These are phyloP conservation scores for Aegilops tauschii DNA, from an alignment of 176 grass and related monocot genomes.

Conservation along the genomic window DNA sequence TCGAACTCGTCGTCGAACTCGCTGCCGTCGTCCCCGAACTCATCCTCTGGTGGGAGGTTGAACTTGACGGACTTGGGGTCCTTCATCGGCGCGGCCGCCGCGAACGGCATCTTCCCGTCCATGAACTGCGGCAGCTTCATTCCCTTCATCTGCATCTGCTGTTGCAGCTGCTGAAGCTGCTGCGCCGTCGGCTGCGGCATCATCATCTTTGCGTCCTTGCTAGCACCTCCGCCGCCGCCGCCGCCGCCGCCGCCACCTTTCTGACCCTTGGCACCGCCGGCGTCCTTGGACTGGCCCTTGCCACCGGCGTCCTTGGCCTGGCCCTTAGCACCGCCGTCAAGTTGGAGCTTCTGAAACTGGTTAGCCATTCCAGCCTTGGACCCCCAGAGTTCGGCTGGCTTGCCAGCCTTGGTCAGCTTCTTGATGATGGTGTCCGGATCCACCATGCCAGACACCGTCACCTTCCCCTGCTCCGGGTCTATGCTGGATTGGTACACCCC, in stretches of 20 bases:
- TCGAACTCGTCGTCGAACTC: slow-evolving; percentile 68
- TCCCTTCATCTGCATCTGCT: slow-evolving; percentile 66
- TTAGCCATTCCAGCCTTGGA: slow-evolving; percentile 25
- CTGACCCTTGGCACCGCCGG: slow-evolving; percentile 25
- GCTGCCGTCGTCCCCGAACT: slow-evolving; percentile 42
- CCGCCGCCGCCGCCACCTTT: not conserved
- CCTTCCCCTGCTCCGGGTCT: slow-evolving; percentile 58
- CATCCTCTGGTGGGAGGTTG: slow-evolving; percentile 44
- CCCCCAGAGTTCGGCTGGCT: slow-evolving; percentile 57
- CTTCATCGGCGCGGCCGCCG: slow-evolving; percentile 25
- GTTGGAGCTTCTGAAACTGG: slow-evolving; percentile 43
- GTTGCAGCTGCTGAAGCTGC: slow-evolving; percentile 59
- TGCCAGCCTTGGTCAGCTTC: slow-evolving; percentile 66
- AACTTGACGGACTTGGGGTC: slow-evolving; percentile 63
- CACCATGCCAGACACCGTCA: slow-evolving; percentile 56
- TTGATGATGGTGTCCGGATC: slow-evolving; percentile 64
- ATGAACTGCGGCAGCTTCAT: slow-evolving; percentile 60
- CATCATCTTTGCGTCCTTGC: slow-evolving; percentile 25
- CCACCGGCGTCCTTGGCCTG: slow-evolving; percentile 46
- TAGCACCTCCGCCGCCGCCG: not conserved
- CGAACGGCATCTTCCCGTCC: slow-evolving; percentile 56
- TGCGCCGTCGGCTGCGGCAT: slow-evolving; percentile 42
- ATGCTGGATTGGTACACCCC: slow-evolving; percentile 60
- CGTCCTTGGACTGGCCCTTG: slow-evolving; percentile 42
- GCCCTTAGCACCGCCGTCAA: slow-evolving; percentile 32